Evolutionary conservation across 257 asterid genomes (phyloP).

Genomic region (Penstemon eatonii): DNA sequence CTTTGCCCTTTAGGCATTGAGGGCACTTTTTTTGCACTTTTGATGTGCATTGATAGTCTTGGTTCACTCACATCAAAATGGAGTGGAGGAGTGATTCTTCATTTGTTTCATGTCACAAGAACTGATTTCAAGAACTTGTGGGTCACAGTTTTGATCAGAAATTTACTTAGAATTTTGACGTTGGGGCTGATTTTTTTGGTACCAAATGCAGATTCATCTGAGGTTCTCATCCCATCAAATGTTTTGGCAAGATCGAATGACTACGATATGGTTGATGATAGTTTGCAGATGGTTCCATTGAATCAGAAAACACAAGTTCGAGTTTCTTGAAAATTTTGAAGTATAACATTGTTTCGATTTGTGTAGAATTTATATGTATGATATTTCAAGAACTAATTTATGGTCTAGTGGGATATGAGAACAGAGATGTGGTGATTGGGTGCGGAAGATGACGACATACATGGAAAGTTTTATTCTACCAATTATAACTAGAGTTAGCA

Average conservation of each 20-base stretch:
- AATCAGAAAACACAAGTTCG: constrained; percentile 29
- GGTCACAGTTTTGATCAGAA: constrained; percentile 51
- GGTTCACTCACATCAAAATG: constrained; percentile 57
- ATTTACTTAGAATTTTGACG: constrained; percentile 47
- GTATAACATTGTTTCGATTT: too few species aligned
- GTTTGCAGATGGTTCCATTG: constrained; percentile 40
- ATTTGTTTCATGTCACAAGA: constrained; percentile 55
- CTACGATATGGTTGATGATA: constrained; percentile 18
- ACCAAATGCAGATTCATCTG: constrained; percentile 40
- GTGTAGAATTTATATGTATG: too few species aligned
- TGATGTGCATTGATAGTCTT: constrained; percentile 69
- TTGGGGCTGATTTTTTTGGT: constrained; percentile 50
- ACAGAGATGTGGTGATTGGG: too few species aligned
- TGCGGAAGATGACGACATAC: too few species aligned
- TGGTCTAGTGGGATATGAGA: too few species aligned
- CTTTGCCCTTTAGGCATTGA: constrained; percentile 67
- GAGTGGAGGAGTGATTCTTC: constrained; percentile 67
- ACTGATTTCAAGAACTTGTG: constrained; percentile 57
- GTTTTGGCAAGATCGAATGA: constrained; percentile 17
- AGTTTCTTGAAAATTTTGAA: neutral
- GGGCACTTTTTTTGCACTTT: constrained; percentile 67
- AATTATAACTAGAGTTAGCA: too few species aligned
- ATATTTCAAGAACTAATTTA: too few species aligned
- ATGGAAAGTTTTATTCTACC: too few species aligned
- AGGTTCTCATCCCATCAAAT: constrained; percentile 33